A percentile compares a stretch with the other conserved stretches of the same genome.
phyloP scores from a whole-genome alignment of 2,329 filamentous ascomycete species.

The Fusarium zealandicum region DNA sequence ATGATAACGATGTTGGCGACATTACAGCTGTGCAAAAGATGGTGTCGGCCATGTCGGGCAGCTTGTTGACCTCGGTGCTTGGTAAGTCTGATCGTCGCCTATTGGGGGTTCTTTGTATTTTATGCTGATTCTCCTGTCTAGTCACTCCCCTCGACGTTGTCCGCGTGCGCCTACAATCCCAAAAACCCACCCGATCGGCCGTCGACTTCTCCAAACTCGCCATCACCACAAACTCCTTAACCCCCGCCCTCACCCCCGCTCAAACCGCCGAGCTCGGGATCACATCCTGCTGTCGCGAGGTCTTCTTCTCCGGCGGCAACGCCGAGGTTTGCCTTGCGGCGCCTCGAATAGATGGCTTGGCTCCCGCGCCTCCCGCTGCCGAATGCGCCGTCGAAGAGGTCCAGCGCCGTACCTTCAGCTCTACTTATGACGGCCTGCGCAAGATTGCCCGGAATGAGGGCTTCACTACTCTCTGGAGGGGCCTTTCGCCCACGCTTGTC shows the following conservation, averaged over 20 bases:
- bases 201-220: slow-evolving; percentile 64
- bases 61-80: slow-evolving; percentile 85
- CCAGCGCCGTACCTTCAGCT: slow-evolving; percentile 83
- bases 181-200: slow-evolving; percentile 61
- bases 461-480: slow-evolving; percentile 84
- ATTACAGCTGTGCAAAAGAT: slow-evolving; percentile 91
- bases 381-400: slow-evolving; percentile 90
- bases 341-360: slow-evolving; percentile 58
- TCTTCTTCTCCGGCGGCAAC: slow-evolving; percentile 93
- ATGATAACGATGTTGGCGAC: slow-evolving; percentile 57
- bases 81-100: slow-evolving; percentile 60
- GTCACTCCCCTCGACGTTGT: slow-evolving; percentile 97
- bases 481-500: slow-evolving; percentile 88
- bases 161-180: slow-evolving; percentile 91
- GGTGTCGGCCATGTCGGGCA: slow-evolving; percentile 91
- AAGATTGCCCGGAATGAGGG: slow-evolving; percentile 98
- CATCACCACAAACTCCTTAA: slow-evolving; percentile 64
- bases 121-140: slow-evolving; percentile 46
- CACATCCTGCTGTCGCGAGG: slow-evolving; percentile 93
- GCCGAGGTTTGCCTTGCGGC: slow-evolving; percentile 81
- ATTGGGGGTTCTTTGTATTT: background rate
- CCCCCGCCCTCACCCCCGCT: slow-evolving; percentile 73
- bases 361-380: slow-evolving; percentile 56
- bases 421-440: slow-evolving; percentile 87
- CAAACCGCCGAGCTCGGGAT: slow-evolving; percentile 85